Conservation (phyloP, 75 land plant genomes). For the Chamaecyparis obtusa region DNA sequence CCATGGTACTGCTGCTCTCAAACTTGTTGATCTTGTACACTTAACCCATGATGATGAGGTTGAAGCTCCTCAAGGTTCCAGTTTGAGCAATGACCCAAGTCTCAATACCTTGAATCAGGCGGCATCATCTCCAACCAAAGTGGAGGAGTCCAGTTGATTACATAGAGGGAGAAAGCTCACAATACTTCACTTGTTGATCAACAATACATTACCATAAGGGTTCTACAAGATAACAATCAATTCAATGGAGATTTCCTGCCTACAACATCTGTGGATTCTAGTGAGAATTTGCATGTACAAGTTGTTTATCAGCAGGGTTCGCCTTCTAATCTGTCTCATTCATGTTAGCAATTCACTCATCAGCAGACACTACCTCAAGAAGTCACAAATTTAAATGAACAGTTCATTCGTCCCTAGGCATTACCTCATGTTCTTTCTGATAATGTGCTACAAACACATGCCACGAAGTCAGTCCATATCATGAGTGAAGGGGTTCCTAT, state of each 20-base stretch:
- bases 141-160: background rate
- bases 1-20: background rate
- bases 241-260: background rate
- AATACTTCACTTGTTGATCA: background rate
- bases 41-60: background rate
- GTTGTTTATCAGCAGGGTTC: conserved; percentile 29
- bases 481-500: conserved; percentile 16
- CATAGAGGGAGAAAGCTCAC: background rate
- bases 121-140: conserved; percentile 1
- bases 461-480: conserved; percentile 28
- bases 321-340: conserved; percentile 32
- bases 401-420: conserved; percentile 38
- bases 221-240: background rate
- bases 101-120: background rate
- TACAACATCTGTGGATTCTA: conserved; percentile 19
- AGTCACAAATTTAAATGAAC: conserved; percentile 61
- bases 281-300: conserved; percentile 22
- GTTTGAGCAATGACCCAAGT: background rate
- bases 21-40: background rate
- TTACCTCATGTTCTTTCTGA: conserved; percentile 39
- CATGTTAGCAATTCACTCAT: conserved; percentile 45
- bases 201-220: background rate
- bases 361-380: conserved; percentile 44
- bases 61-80: background rate
- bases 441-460: conserved; percentile 33